Evolutionary conservation across 2,329 filamentous ascomycete species (phyloP).

Genomic region (Catunica adiposa): DNA sequence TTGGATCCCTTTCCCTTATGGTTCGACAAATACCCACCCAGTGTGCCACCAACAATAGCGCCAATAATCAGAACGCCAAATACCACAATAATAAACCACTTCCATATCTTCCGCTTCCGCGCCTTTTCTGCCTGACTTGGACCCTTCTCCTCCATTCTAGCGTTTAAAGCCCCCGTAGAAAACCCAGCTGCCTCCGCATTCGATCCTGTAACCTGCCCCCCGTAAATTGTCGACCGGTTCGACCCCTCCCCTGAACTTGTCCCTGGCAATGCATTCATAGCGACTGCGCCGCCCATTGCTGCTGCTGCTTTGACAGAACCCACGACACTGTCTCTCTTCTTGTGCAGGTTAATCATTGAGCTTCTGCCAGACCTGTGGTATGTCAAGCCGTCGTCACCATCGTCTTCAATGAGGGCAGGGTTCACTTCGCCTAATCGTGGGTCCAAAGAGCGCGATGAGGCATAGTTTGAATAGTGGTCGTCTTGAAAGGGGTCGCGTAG

Average conservation of each 20-base stretch:
- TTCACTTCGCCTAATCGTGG: constrained; percentile 46
- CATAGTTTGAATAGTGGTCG: constrained; percentile 10
- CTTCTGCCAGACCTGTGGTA: constrained; percentile 33
- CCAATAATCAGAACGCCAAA: constrained; percentile 51
- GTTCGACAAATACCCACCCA: constrained; percentile 54
- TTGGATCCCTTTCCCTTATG: constrained; percentile 23
- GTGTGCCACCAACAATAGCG: constrained; percentile 55
- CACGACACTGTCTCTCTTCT: constrained; percentile 21
- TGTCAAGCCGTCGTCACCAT: constrained; percentile 69
- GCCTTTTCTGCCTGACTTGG: constrained; percentile 31
- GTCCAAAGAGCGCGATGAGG: constrained; percentile 24
- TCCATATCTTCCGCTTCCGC: constrained; percentile 46
- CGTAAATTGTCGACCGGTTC: constrained; percentile 9
- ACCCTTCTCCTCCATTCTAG: constrained; percentile 32
- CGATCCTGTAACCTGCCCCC: neutral
- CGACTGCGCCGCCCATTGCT: constrained; percentile 25
- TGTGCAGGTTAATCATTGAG: constrained; percentile 38
- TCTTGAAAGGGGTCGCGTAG: constrained; percentile 13
- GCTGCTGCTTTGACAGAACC: constrained; percentile 30
- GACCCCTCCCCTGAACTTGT: neutral
- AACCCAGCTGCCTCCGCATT: too few relatives aligned
- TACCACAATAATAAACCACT: constrained; percentile 48
- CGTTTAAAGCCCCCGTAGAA: neutral
- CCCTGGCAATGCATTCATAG: constrained; percentile 12
- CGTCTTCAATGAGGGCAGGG: constrained; percentile 66